These are phyloP conservation scores for Periconia digitata DNA, from an alignment of 2,329 filamentous ascomycete species.

Conservation along the genomic window DNA sequence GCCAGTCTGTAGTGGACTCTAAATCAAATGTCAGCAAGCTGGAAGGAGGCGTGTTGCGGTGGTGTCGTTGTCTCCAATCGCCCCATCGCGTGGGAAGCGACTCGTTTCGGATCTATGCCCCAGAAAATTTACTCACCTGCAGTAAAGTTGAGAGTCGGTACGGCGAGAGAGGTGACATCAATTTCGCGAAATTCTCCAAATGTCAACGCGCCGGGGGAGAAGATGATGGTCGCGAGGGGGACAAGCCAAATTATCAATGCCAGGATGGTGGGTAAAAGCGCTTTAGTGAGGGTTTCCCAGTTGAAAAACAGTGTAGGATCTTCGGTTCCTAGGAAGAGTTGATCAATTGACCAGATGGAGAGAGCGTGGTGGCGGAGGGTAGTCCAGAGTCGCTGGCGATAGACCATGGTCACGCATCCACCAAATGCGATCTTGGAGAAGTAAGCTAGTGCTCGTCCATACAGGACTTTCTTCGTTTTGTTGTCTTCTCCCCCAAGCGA, in stretches of 20 bases:
- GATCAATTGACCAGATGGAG: slow-evolving; percentile 39
- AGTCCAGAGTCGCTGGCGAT: slow-evolving; percentile 41
- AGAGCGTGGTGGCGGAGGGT: slow-evolving; percentile 34
- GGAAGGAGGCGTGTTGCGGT: too few relatives aligned
- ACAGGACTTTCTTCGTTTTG: slow-evolving; percentile 35
- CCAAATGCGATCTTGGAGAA: slow-evolving; percentile 39
- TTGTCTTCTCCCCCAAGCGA: slow-evolving; percentile 26
- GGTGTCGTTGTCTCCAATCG: too few relatives aligned
- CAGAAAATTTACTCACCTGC: too few relatives aligned
- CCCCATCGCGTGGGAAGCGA: too few relatives aligned
- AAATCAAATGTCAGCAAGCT: too few relatives aligned
- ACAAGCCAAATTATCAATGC: slow-evolving; percentile 38
- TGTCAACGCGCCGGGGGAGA: slow-evolving; percentile 40
- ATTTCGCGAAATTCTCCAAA: slow-evolving; percentile 35
- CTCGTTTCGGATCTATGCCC: too few relatives aligned
- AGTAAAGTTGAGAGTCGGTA: slow-evolving; percentile 33
- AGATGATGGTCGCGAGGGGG: slow-evolving; percentile 41
- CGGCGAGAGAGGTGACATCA: slow-evolving; percentile 14
- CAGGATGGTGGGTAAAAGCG: slow-evolving; percentile 27
- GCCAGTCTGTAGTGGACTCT: slow-evolving; percentile 37
- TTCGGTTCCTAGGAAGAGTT: slow-evolving; percentile 37
- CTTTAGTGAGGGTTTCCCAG: slow-evolving; percentile 34
- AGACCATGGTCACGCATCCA: slow-evolving; percentile 32
- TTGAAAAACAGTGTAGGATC: slow-evolving; percentile 37
- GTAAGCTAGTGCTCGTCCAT: slow-evolving; percentile 39